A percentile compares a stretch with the other conserved stretches of the same genome.
phyloP scores from a whole-genome alignment of 2,329 filamentous ascomycete genomes.

The Xylaria sp. region DNA sequence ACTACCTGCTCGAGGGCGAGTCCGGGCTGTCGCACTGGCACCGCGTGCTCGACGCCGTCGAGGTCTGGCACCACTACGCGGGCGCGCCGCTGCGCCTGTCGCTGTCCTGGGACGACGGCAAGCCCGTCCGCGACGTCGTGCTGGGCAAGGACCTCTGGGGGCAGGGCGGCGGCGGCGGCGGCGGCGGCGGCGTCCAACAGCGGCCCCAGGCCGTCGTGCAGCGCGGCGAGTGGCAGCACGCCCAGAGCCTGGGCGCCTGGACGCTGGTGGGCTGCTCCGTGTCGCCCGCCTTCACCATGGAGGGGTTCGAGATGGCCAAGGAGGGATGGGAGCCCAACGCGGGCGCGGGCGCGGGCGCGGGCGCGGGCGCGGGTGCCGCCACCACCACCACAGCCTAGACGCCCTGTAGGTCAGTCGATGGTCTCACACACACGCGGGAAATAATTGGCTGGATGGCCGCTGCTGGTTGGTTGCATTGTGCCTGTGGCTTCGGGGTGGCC shows the following conservation, averaged over 20 bases:
- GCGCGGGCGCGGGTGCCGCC: too few species aligned
- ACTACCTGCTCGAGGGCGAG: slow-evolving; percentile 53
- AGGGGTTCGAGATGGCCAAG: slow-evolving; percentile 33
- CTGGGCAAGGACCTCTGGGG: slow-evolving; percentile 46
- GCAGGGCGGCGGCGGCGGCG: too few species aligned
- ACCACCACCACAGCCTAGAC: too few species aligned
- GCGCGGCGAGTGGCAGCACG: slow-evolving; percentile 50
- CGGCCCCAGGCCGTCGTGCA: slow-evolving; percentile 47
- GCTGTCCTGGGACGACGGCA: slow-evolving; percentile 47
- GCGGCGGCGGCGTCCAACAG: too few species aligned
- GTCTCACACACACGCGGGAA: too few species aligned
- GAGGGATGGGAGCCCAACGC: slow-evolving; percentile 32
- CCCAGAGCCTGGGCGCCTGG: slow-evolving; percentile 48
- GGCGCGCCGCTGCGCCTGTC: slow-evolving; percentile 51
- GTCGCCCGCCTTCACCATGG: slow-evolving; percentile 31
- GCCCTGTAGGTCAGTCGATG: too few species aligned
- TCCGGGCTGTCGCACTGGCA: slow-evolving; percentile 52
- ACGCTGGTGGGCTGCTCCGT: slow-evolving; percentile 47
- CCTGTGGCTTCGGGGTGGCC: too few species aligned
- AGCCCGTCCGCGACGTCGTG: slow-evolving; percentile 38
- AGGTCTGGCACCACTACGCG: slow-evolving; percentile 58
- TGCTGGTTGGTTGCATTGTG: background rate
- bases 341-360: too few species aligned
- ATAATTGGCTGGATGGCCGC: too few species aligned
- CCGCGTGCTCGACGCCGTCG: slow-evolving; percentile 48